phyloP scores from a whole-genome alignment of 1,284 basidiomycete genomes.

The Fomitopsis betulina region DNA sequence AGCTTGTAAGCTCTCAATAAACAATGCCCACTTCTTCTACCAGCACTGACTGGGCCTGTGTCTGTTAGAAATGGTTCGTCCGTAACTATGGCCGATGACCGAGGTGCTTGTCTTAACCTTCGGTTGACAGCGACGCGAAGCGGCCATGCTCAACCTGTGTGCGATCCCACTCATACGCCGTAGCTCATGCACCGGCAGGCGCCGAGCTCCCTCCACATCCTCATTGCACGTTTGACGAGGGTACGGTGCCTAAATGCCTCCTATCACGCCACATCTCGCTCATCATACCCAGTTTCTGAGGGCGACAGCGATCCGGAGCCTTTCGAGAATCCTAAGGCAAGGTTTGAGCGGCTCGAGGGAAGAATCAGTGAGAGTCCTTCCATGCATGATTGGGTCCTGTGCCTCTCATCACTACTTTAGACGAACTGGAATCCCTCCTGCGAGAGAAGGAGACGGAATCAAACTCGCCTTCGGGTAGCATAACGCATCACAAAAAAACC shows the following conservation, averaged over 20 bases:
- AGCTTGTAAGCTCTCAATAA: constrained; percentile 49
- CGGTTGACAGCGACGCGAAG: constrained; percentile 33
- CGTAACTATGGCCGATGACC: constrained; percentile 20
- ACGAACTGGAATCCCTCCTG: constrained; percentile 54
- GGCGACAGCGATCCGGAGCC: constrained; percentile 25
- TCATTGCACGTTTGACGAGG: constrained; percentile 68
- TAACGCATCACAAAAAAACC: background rate
- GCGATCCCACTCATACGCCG: constrained; percentile 59
- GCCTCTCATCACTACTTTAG: constrained; percentile 30
- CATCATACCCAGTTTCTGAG: constrained; percentile 31
- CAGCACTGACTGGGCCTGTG: background rate
- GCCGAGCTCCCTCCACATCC: constrained; percentile 45
- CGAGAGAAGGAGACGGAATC: constrained; percentile 30
- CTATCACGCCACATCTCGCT: background rate
- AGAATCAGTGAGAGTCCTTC: constrained; percentile 52
- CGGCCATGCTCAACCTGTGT: constrained; percentile 65
- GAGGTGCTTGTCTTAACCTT: constrained; percentile 10
- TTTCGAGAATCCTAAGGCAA: constrained; percentile 49
- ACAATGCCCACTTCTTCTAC: background rate
- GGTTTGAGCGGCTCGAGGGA: constrained; percentile 57
- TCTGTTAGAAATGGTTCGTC: constrained; percentile 27
- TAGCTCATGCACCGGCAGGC: constrained; percentile 52
- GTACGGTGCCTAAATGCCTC: constrained; percentile 25
- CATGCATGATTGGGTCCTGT: background rate
- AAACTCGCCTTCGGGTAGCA: background rate